A percentile compares a stretch with the other conserved stretches of the same genome.
Evolutionary conservation across 306 rosid genomes (phyloP).

Genomic region (Castanea mollissima): DNA sequence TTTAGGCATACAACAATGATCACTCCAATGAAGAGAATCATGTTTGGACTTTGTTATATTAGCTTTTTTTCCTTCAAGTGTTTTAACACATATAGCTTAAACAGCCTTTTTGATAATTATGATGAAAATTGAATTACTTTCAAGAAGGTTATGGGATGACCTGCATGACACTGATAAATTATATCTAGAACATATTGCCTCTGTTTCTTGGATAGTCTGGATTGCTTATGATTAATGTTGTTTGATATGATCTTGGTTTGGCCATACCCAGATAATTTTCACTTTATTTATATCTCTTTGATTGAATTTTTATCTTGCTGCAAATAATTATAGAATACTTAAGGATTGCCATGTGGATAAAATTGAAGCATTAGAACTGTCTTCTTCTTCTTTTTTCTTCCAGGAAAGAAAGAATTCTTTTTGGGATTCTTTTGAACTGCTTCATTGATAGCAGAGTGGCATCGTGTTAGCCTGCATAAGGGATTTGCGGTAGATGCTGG

Average conservation of each 20-base stretch:
- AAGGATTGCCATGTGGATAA: neutral
- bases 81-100: too few relatives aligned
- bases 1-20: too few relatives aligned
- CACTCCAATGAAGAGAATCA: too few relatives aligned
- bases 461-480: neutral
- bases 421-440: neutral
- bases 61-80: too few relatives aligned
- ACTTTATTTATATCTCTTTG: neutral
- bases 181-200: neutral
- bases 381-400: neutral
- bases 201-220: neutral
- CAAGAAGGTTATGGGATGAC: neutral
- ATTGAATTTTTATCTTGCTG: neutral
- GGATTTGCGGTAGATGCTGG: neutral
- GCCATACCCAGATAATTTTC: neutral
- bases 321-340: neutral
- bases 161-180: too few relatives aligned
- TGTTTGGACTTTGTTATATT: too few relatives aligned
- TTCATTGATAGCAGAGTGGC: neutral
- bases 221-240: neutral
- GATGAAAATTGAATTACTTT: neutral
- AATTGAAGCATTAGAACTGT: neutral
- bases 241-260: neutral
- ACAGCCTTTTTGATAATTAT: too few relatives aligned
- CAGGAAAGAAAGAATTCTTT: neutral